These are phyloP conservation scores for Bruguiera parviflora DNA, from an alignment of 345 rosid genomes.

Conservation along the genomic window DNA sequence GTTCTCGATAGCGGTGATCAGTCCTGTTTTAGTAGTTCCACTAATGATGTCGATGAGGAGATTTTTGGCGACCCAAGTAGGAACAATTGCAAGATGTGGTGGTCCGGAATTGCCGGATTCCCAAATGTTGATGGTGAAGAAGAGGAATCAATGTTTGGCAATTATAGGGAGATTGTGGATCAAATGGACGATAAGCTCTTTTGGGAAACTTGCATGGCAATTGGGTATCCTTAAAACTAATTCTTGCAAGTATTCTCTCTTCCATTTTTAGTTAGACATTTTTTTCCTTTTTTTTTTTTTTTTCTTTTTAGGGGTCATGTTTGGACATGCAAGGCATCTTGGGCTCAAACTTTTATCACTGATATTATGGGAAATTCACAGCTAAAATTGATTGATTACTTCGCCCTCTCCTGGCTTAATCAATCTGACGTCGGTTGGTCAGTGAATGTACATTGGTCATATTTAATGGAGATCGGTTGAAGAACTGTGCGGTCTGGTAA, in stretches of 20 bases:
- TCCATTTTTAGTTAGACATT: not conserved
- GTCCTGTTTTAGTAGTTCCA: not conserved
- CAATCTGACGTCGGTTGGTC: too few relatives aligned
- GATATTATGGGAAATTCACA: too few relatives aligned
- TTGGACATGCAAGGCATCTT: too few relatives aligned
- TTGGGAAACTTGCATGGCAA: constrained; percentile 64
- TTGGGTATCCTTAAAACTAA: constrained; percentile 44
- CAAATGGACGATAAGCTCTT: constrained; percentile 56
- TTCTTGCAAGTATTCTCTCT: too few relatives aligned
- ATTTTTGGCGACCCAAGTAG: not conserved
- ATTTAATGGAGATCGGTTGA: too few relatives aligned
- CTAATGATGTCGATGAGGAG: not conserved
- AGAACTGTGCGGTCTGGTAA: too few relatives aligned
- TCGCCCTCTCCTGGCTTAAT: too few relatives aligned
- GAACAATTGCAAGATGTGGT: constrained; percentile 22
- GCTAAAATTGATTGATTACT: too few relatives aligned
- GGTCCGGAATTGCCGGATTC: constrained; percentile 4
- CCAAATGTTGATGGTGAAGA: constrained; percentile 29
- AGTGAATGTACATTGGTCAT: too few relatives aligned
- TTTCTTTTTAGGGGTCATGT: not conserved
- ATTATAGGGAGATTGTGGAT: constrained; percentile 33
- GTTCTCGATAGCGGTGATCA: constrained; percentile 13
- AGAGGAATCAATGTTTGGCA: constrained; percentile 20
- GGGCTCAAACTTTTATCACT: too few relatives aligned
- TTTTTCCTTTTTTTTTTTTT: not conserved